Percentiles rank a stretch among this genome's conserved stretches.
These are phyloP conservation scores for Fusarium liriodendri DNA, from an alignment of 2,329 filamentous ascomycete genomes.

Conservation along the genomic window DNA sequence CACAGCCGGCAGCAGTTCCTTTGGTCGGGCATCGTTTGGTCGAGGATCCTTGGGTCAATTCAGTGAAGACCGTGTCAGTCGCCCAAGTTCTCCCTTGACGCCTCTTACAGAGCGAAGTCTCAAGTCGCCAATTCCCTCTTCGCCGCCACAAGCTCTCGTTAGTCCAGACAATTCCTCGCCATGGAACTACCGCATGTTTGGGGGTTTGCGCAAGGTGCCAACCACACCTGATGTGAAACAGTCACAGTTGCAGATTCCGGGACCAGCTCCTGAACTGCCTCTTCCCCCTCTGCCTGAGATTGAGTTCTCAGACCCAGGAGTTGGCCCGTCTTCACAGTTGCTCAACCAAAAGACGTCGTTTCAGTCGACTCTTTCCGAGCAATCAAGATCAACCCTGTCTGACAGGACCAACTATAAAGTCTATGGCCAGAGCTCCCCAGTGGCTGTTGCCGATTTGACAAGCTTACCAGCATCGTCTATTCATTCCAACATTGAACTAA, in stretches of 20 bases:
- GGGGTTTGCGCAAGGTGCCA: constrained; percentile 65
- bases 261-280: constrained; percentile 40
- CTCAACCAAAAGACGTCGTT: constrained; percentile 38
- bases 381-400: constrained; percentile 57
- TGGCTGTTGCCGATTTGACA: constrained; percentile 49
- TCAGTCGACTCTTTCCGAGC: constrained; percentile 45
- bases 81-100: constrained; percentile 61
- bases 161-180: constrained; percentile 50
- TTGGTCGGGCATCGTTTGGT: constrained; percentile 61
- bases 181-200: constrained; percentile 66
- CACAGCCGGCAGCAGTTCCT: constrained; percentile 60
- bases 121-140: constrained; percentile 34
- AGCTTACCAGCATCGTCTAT: constrained; percentile 56
- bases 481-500: constrained; percentile 63
- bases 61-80: constrained; percentile 60
- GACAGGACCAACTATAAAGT: constrained; percentile 67
- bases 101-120: constrained; percentile 55
- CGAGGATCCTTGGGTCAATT: constrained; percentile 59
- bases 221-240: constrained; percentile 54
- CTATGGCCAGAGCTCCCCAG: constrained; percentile 59
- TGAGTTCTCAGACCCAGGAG: constrained; percentile 29
- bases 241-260: constrained; percentile 48
- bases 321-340: constrained; percentile 31
- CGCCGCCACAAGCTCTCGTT: constrained; percentile 25
- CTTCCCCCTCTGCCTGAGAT: constrained; percentile 48